Evolutionary conservation across 176 grass and related monocot genomes (phyloP), one percentile per base, ranked within the genome.

Genomic region (Eragrostis nindensis): DNA sequence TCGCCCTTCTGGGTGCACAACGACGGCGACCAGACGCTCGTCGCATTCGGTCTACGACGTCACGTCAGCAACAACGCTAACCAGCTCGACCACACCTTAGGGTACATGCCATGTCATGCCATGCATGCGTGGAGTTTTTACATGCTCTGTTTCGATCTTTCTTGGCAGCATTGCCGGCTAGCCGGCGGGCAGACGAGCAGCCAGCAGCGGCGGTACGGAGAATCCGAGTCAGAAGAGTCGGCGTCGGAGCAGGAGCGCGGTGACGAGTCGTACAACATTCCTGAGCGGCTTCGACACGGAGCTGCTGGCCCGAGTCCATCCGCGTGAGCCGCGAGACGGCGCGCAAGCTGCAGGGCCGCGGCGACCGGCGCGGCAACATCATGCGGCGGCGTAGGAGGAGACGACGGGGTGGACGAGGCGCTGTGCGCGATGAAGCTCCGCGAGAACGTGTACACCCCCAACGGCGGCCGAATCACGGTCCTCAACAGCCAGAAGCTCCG

Each of bases 401-500:
- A 63, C 8, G 84, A 89, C 25, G 81, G 81, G 25, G 10, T 84
- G 1, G 87, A 89, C 10, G 87, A 89, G 61, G 38, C 81, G 5
- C 18, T 75, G 50, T 89, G 87, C 63, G 29, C 42, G 36, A 84
- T 84, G 87, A 84, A 89, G 74, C 61, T 84, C 75, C 72, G 46
- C 57, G 81, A 89, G 81, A 89, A 89, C 70, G 62, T 89, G 24
- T 89, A 89, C 76, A 84, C 71, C 19, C 87, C 81, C 5, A 73
- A 78, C 18, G 66, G 67, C 36, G 87, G 81, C 15, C 49, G 75
- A 36, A 74, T 84, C 40, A 80, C 87, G 52, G 39, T 61, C 19
- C 76, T 89, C 48, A 89, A 89, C 75, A 89, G 87, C 68, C 87
- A 84, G 48, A 89, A 89, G 76, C 81, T 89, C 36, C 87, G 81